Percentiles rank a stretch among this genome's conserved stretches.
These are phyloP conservation scores for Psilocybe mexicana DNA, from an alignment of 1,284 basidiomycete species.

Conservation along the genomic window DNA sequence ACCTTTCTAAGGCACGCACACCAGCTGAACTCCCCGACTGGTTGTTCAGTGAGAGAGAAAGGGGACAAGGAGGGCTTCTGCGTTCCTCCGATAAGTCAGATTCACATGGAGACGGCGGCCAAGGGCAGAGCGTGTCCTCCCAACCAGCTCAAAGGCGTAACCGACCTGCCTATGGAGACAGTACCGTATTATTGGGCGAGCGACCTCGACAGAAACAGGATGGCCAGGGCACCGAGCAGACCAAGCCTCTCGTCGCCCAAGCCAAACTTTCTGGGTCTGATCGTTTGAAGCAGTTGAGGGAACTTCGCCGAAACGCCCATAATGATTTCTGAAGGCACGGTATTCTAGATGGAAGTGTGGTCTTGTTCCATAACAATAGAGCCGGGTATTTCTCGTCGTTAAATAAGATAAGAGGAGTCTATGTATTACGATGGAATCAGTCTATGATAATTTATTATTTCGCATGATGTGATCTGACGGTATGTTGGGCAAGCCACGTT, in stretches of 20 bases:
- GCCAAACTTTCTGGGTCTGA: slow-evolving; percentile 15
- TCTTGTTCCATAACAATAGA: neutral
- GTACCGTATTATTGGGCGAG: slow-evolving; percentile 9
- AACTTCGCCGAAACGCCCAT: slow-evolving; percentile 13
- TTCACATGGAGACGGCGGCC: slow-evolving; percentile 18
- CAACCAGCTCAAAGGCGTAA: slow-evolving; percentile 11
- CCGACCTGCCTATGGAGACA: neutral
- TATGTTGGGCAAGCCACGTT: neutral
- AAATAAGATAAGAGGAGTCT: neutral
- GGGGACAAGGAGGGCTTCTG: slow-evolving; percentile 29
- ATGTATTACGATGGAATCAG: too few relatives aligned
- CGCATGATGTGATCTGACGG: neutral
- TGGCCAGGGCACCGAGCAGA: slow-evolving; percentile 7
- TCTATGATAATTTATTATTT: too few relatives aligned
- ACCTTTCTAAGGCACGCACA: slow-evolving; percentile 58
- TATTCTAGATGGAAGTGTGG: neutral
- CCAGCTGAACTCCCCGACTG: slow-evolving; percentile 64
- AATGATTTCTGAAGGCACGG: neutral
- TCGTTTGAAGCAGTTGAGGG: slow-evolving; percentile 19
- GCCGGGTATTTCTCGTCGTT: neutral
- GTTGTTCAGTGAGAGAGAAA: slow-evolving; percentile 63
- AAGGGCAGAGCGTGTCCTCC: slow-evolving; percentile 2
- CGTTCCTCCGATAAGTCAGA: slow-evolving; percentile 14
- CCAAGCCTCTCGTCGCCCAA: neutral
- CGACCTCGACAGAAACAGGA: slow-evolving; percentile 7